A percentile compares a stretch with the other conserved stretches of the same genome.
These are phyloP conservation scores for Hermanozyma aechmeae DNA, from an alignment of 805 yeast species.

Conservation along the genomic window DNA sequence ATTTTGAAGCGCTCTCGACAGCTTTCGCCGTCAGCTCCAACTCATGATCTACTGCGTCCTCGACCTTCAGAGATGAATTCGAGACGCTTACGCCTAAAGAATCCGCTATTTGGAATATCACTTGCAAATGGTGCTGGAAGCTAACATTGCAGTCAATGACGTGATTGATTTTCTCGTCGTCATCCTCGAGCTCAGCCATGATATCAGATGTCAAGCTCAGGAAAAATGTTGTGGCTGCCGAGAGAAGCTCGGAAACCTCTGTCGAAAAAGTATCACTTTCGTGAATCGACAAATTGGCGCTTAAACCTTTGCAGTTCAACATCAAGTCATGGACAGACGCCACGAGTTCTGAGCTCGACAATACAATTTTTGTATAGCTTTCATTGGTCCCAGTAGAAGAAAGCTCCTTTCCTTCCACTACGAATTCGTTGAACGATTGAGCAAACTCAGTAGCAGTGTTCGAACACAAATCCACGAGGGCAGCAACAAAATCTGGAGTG, in stretches of 20 bases:
- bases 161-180: constrained; percentile 59
- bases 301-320: constrained; percentile 61
- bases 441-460: constrained; percentile 74
- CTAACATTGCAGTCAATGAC: constrained; percentile 70
- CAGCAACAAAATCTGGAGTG: constrained; percentile 58
- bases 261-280: constrained; percentile 34
- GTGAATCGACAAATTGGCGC: constrained; percentile 42
- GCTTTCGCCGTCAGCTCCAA: not conserved
- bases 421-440: constrained; percentile 59
- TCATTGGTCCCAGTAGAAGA: too few relatives aligned
- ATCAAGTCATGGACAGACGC: constrained; percentile 53
- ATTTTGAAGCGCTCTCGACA: not conserved
- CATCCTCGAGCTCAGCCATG: constrained; percentile 42
- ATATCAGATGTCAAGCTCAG: constrained; percentile 46
- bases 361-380: constrained; percentile 47
- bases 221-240: constrained; percentile 53
- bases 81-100: too few relatives aligned
- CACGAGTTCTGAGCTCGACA: constrained; percentile 54
- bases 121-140: constrained; percentile 64
- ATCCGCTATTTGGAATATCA: too few relatives aligned
- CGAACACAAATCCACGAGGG: constrained; percentile 62
- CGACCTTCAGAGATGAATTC: too few relatives aligned
- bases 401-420: constrained; percentile 69
- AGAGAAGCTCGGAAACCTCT: constrained; percentile 46
- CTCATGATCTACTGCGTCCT: not conserved